Evolutionary conservation across 2,329 filamentous ascomycete genomes (phyloP).

Genomic region (Juglanconis sp.): DNA sequence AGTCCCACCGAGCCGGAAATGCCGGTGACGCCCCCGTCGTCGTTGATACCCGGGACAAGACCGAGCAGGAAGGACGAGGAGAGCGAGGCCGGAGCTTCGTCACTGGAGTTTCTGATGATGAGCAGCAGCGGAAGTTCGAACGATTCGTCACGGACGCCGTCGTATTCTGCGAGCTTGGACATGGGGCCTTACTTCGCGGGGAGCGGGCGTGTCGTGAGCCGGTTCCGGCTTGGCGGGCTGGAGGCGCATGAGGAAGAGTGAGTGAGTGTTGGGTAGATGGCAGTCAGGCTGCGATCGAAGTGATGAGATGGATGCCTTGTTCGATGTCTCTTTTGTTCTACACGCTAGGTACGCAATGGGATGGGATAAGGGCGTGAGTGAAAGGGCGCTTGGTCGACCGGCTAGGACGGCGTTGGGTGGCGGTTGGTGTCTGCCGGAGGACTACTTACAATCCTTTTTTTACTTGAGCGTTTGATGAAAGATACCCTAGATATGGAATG

Average conservation of each 20-base stretch:
- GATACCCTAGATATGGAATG: neutral
- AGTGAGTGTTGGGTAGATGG: neutral
- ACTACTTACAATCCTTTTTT: too few relatives aligned
- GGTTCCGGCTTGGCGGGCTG: constrained; percentile 14
- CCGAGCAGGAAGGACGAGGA: neutral
- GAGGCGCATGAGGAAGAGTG: constrained; percentile 19
- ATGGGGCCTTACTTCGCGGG: constrained; percentile 7
- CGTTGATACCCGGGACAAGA: neutral
- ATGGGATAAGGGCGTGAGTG: neutral
- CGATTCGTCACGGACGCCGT: neutral
- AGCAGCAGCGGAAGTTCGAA: neutral
- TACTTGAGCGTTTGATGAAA: neutral
- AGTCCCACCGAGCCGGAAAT: constrained; percentile 8
- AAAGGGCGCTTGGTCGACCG: neutral
- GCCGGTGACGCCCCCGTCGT: constrained; percentile 9
- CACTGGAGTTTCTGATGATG: neutral
- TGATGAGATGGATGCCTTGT: neutral
- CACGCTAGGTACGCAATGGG: neutral
- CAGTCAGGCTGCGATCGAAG: too few relatives aligned
- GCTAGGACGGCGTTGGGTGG: neutral
- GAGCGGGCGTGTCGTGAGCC: constrained; percentile 5
- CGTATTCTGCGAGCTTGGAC: neutral
- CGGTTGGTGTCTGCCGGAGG: too few relatives aligned
- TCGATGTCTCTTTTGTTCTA: too few relatives aligned
- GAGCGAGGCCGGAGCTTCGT: neutral